Evolutionary conservation across 352 stramenopile species (phyloP), one percentile per base, ranked within the genome.

Genomic region (Phytophthora agathidicida): DNA sequence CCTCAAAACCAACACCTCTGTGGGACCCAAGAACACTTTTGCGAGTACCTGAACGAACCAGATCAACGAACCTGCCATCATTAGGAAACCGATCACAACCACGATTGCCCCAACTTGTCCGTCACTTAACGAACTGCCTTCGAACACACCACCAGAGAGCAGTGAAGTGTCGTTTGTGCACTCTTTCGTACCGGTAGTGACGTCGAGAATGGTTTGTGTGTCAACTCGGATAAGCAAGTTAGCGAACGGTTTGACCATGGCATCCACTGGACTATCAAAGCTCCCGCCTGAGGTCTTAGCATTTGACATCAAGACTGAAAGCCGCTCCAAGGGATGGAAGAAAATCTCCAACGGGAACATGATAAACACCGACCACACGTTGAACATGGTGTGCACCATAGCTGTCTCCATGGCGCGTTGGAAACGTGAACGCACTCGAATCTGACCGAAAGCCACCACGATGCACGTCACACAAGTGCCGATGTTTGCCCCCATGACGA

Each of bases 401-500:
- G 71, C 75, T 7, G 68, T 69, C 4, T 69, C 75, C 71, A 88
- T 78, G 2, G 74, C 79, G n/a, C 76, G 70, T 42, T 90, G 71
- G 52, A 91, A 81, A 4, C 81, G 61, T 14, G 73, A 77, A 8
- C 67, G 68, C 43, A 92, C 67, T 49, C 71, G 72, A 46, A 97
- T 85, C 30, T 96, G 87, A 24, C 80, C 89, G 54, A 96, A 91
- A 7, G 89, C 80, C 24, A 97, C 85, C 54, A 96, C 94, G 26
- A 89, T 95, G 48, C 88, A 95, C 33, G 87, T 96, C 5, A 96
- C 86, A 31, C 83, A 87, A 8, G 83, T 93, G 39, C 89, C 91
- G 45, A 91, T 78, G 59, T 97, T 97, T 28, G 90, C 88, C 17
- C 90, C 90, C 84, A 97, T 96, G 48, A 97, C 76, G 56, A 97